Evolutionary conservation across 768 basidiomycete species (phyloP).

Genomic region (Leucosporidium yakuticum): DNA sequence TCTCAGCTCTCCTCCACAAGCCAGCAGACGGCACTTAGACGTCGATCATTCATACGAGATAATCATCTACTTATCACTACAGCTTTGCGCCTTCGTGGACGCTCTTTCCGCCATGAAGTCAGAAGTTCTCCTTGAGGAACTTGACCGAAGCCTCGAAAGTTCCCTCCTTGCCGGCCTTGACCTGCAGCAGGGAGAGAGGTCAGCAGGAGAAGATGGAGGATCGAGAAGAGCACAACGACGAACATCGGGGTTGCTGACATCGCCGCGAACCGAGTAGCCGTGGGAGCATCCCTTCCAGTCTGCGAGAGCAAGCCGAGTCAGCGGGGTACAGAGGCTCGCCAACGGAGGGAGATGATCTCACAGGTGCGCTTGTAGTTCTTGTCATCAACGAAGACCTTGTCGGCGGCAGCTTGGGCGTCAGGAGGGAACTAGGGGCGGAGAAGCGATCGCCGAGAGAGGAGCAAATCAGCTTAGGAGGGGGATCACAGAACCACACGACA

Average conservation of each 20-base stretch:
- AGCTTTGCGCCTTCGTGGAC: too few relatives aligned
- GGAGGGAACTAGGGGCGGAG: constrained; percentile 51
- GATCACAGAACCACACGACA: neutral
- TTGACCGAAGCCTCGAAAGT: constrained; percentile 57
- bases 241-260: constrained; percentile 33
- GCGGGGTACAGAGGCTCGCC: neutral
- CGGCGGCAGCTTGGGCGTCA: constrained; percentile 49
- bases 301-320: neutral
- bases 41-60: too few relatives aligned
- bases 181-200: constrained; percentile 46
- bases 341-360: neutral
- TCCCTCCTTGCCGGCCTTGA: constrained; percentile 61
- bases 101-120: neutral
- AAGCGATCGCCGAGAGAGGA: neutral
- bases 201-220: too few relatives aligned
- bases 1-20: too few relatives aligned
- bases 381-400: constrained; percentile 51
- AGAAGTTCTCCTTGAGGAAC: constrained; percentile 51
- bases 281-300: constrained; percentile 49
- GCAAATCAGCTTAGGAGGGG: neutral
- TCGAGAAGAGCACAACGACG: constrained; percentile 12
- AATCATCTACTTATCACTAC: too few relatives aligned
- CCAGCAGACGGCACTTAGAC: too few relatives aligned
- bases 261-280: constrained; percentile 50
- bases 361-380: constrained; percentile 42